A percentile compares a stretch with the other conserved stretches of the same genome.
Conservation (phyloP, 164 flowering plant genomes). For the Litsea cubeba region DNA sequence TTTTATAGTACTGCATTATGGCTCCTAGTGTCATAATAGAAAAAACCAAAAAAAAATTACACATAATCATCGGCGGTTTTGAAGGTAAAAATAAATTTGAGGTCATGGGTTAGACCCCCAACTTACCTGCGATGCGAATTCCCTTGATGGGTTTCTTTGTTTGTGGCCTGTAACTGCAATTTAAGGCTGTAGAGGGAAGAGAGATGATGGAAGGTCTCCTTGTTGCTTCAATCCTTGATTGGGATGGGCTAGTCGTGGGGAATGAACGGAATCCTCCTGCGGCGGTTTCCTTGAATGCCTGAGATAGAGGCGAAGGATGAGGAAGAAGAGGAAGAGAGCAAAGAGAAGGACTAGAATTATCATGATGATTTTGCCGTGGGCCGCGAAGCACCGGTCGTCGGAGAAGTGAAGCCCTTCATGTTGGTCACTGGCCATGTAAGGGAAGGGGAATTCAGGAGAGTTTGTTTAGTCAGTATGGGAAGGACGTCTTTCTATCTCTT, state of each 20-base stretch:
- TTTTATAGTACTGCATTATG: too few relatives aligned
- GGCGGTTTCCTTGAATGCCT: neutral
- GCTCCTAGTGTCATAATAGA: too few relatives aligned
- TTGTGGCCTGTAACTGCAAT: neutral
- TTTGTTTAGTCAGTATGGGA: too few relatives aligned
- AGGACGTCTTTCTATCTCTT: too few relatives aligned
- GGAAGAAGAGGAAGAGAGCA: conserved; percentile 8
- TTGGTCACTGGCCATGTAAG: neutral
- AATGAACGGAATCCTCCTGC: neutral
- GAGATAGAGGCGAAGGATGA: conserved; percentile 8
- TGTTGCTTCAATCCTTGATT: neutral
- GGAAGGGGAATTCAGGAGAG: neutral
- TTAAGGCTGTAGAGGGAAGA: neutral
- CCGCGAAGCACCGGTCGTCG: neutral
- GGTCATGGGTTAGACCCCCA: too few relatives aligned
- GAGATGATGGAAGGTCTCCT: neutral
- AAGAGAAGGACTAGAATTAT: neutral
- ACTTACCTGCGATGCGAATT: too few relatives aligned
- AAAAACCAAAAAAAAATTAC: too few relatives aligned
- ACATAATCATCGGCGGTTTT: too few relatives aligned
- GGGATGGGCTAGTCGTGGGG: neutral
- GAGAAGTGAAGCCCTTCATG: conserved; percentile 4
- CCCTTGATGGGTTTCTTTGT: neutral
- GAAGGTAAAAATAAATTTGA: too few relatives aligned
- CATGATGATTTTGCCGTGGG: conserved; percentile 2